A percentile compares a stretch with the other conserved stretches of the same genome.
Evolutionary conservation across 345 rosid species (phyloP).

Genomic region (Draba incana): DNA sequence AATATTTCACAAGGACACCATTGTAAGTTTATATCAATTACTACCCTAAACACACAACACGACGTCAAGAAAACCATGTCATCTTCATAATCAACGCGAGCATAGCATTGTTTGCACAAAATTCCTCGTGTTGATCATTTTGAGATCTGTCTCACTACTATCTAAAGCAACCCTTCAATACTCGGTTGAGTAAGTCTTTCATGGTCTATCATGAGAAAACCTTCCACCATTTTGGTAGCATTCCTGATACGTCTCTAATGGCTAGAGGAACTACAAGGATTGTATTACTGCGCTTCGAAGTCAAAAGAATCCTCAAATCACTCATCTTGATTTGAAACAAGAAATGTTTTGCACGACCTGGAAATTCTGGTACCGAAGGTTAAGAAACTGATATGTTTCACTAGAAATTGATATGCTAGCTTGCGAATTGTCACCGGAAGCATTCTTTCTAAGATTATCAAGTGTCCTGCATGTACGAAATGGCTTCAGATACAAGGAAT

Average conservation of each 20-base stretch:
- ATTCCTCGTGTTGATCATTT: neutral
- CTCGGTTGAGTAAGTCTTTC: neutral
- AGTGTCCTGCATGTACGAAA: neutral
- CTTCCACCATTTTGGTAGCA: neutral
- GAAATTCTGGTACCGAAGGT: neutral
- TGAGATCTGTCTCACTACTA: neutral
- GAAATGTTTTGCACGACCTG: neutral
- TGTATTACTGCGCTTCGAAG: neutral
- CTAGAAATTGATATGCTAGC: neutral
- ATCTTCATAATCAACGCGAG: neutral
- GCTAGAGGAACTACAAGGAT: neutral
- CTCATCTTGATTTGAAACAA: neutral
- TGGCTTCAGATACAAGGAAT: neutral
- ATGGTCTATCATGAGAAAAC: constrained; percentile 7
- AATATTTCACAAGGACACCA: neutral
- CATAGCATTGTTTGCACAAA: constrained; percentile 4
- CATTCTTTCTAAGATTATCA: too few species aligned
- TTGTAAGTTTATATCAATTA: constrained; percentile 9
- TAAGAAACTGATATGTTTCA: too few species aligned
- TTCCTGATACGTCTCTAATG: neutral
- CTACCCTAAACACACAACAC: constrained; percentile 22
- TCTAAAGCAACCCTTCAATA: neutral
- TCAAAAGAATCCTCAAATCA: neutral
- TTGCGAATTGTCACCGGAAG: neutral
- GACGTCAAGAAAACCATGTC: neutral